Conservation (phyloP, 164 flowering plant genomes). For the Macadamia tetraphylla region DNA sequence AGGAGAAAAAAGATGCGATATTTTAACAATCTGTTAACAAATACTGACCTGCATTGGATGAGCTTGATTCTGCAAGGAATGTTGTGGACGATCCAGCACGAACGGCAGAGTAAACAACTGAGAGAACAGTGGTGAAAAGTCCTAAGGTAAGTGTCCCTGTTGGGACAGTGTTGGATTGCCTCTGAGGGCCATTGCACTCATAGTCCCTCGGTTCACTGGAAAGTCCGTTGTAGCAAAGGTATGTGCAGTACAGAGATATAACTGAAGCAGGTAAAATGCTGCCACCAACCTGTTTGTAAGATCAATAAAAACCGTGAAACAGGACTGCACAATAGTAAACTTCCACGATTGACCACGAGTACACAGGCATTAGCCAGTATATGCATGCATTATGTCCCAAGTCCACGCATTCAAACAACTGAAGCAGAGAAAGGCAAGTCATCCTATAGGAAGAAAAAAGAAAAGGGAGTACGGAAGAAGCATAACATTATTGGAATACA, state of each 20-base stretch:
- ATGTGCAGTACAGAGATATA: constrained; percentile 80
- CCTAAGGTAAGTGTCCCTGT: constrained; percentile 79
- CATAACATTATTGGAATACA: no score
- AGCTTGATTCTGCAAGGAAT: constrained; percentile 78
- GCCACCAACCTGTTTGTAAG: constrained; percentile 56
- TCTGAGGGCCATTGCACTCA: constrained; percentile 93
- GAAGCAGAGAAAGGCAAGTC: no score
- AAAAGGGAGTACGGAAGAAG: no score
- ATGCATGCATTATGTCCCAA: no score
- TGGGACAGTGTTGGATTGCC: constrained; percentile 79
- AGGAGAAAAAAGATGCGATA: not conserved
- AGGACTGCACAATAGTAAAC: not conserved
- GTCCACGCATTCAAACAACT: no score
- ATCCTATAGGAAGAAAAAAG: no score
- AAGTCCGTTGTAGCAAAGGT: constrained; percentile 91
- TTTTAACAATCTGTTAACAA: not conserved
- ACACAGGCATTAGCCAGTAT: not conserved
- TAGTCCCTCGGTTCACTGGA: constrained; percentile 97
- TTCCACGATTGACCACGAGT: not conserved
- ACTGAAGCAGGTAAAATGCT: constrained; percentile 94
- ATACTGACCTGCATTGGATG: constrained; percentile 81
- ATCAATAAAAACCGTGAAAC: constrained; percentile 12
- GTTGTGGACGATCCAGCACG: constrained; percentile 98
- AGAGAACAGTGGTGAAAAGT: constrained; percentile 74
- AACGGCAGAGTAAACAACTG: constrained; percentile 96